These are phyloP conservation scores for Turritis glabra DNA, from an alignment of 345 rosid genomes.

Conservation along the genomic window DNA sequence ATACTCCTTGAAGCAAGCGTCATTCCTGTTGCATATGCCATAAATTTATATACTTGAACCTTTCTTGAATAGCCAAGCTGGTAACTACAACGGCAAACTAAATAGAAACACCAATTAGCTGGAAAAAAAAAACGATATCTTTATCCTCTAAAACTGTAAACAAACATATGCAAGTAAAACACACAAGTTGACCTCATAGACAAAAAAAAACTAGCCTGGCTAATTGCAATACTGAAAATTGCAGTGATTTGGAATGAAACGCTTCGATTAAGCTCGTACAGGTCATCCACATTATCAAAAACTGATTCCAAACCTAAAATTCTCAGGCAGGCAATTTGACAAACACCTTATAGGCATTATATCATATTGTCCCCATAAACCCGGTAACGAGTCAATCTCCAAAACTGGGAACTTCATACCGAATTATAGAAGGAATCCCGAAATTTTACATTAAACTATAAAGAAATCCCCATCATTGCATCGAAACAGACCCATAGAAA, in stretches of 20 bases:
- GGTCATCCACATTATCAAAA: background rate
- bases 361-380: background rate
- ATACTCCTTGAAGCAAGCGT: slow-evolving; percentile 43
- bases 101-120: slow-evolving; percentile 16
- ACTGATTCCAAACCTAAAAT: background rate
- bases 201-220: background rate
- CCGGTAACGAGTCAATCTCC: background rate
- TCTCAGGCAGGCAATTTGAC: slow-evolving; percentile 24
- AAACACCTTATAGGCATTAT: slow-evolving; percentile 32
- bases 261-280: background rate
- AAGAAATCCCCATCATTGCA: background rate
- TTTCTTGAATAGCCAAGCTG: slow-evolving; percentile 16
- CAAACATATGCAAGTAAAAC: slow-evolving; percentile 24
- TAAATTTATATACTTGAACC: slow-evolving; percentile 17
- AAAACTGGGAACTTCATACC: background rate
- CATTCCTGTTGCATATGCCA: slow-evolving; percentile 42
- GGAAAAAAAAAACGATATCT: background rate
- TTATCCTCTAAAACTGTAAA: slow-evolving; percentile 2
- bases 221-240: background rate
- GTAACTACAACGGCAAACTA: slow-evolving; percentile 9
- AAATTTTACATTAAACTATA: background rate
- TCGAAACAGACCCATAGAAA: slow-evolving; percentile 8
- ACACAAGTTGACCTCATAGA: background rate
- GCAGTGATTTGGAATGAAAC: background rate
- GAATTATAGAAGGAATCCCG: background rate